phyloP scores from a whole-genome alignment of 202 grass and related monocot species.

The Zizania palustris region DNA sequence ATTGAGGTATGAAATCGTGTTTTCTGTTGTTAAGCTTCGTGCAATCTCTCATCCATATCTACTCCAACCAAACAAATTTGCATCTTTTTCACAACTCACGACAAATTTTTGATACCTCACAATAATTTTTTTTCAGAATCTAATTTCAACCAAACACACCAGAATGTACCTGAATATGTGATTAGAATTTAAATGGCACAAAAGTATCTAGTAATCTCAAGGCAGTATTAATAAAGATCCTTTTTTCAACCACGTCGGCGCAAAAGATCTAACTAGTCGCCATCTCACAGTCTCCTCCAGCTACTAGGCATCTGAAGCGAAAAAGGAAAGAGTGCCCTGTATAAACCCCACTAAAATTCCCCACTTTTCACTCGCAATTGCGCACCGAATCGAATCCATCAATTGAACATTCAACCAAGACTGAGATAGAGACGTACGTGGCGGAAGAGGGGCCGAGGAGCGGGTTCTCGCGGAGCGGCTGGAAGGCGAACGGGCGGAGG shows the following conservation, averaged over 20 bases:
- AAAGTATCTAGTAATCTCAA: background rate
- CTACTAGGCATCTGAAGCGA: background rate
- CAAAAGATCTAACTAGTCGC: constrained; percentile 8
- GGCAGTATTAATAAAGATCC: background rate
- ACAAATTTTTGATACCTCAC: too few relatives aligned
- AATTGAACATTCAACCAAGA: background rate
- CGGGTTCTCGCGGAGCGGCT: constrained; percentile 84
- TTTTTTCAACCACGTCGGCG: background rate
- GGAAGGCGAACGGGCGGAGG: constrained; percentile 83
- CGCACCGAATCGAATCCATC: background rate
- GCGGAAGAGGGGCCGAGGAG: constrained; percentile 79
- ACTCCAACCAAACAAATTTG: too few relatives aligned
- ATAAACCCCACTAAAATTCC: background rate
- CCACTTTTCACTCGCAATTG: constrained; percentile 6
- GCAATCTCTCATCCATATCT: too few relatives aligned
- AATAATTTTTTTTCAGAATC: too few relatives aligned
- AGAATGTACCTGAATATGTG: too few relatives aligned
- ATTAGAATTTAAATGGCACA: background rate
- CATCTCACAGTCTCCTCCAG: background rate
- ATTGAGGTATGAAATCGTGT: too few relatives aligned
- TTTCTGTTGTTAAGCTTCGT: too few relatives aligned
- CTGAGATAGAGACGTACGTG: constrained; percentile 51
- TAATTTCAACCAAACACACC: too few relatives aligned
- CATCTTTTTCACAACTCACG: too few relatives aligned
- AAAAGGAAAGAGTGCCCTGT: background rate